These are phyloP conservation scores for Bacidia gigantensis DNA, from an alignment of 495 filamentous ascomycete genomes.

Conservation along the genomic window DNA sequence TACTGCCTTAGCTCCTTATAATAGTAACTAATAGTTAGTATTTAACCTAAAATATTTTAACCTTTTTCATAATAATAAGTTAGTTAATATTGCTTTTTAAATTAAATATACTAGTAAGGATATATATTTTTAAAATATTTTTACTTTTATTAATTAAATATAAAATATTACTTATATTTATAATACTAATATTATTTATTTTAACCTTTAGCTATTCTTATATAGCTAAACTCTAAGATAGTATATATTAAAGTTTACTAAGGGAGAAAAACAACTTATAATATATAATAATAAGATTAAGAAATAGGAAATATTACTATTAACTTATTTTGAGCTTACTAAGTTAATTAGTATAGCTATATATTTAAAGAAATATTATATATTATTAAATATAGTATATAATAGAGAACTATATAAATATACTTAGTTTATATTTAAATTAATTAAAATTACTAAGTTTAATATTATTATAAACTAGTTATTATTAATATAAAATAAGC, in stretches of 20 bases:
- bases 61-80: background rate
- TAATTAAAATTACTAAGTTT: constrained; percentile 1
- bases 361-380: background rate
- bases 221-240: background rate
- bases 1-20: background rate
- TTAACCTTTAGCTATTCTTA: constrained; percentile 1
- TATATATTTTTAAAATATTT: constrained; percentile 8
- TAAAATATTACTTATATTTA: constrained; percentile 2
- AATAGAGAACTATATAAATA: background rate
- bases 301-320: background rate
- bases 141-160: constrained; percentile 7
- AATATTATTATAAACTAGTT: constrained; percentile 7
- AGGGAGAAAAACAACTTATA: background rate
- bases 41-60: constrained; percentile 6
- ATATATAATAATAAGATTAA: constrained; percentile 2
- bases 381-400: background rate
- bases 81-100: background rate
- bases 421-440: constrained; percentile 1
- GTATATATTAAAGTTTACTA: background rate
- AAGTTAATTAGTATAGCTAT: background rate
- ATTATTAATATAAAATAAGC: constrained; percentile 1
- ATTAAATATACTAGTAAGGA: background rate
- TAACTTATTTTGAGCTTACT: background rate
- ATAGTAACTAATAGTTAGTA: background rate
- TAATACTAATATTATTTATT: constrained; percentile 1